A percentile compares a stretch with the other conserved stretches of the same genome.
Conservation (phyloP, 2,329 filamentous ascomycete species). For the Trichoderma asperellum region DNA sequence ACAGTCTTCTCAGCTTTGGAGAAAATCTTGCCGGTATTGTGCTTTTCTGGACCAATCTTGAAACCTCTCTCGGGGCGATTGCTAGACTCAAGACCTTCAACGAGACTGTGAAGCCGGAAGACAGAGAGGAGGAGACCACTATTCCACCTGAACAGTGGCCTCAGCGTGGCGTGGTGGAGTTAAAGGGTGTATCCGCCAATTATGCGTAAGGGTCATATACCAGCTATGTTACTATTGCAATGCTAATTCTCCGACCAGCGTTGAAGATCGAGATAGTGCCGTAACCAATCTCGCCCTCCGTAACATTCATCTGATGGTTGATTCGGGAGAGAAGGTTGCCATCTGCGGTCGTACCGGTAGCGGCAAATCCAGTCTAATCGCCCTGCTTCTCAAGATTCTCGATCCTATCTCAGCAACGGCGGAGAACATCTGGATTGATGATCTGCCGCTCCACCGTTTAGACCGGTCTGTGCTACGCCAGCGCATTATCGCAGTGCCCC, state of each 20-base stretch:
- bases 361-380: slow-evolving; percentile 50
- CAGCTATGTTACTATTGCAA: background rate
- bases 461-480: slow-evolving; percentile 49
- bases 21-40: slow-evolving; percentile 24
- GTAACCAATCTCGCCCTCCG: slow-evolving; percentile 34
- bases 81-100: slow-evolving; percentile 35
- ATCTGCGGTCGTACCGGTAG: slow-evolving; percentile 46
- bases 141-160: slow-evolving; percentile 39
- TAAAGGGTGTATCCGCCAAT: slow-evolving; percentile 41
- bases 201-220: slow-evolving; percentile 35
- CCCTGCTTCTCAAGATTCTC: slow-evolving; percentile 47
- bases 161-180: slow-evolving; percentile 36
- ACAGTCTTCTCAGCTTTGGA: slow-evolving; percentile 25
- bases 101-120: slow-evolving; percentile 21
- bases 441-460: slow-evolving; percentile 42
- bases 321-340: slow-evolving; percentile 41
- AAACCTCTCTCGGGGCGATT: slow-evolving; percentile 35
- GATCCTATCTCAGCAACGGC: slow-evolving; percentile 41
- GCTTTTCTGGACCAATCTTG: slow-evolving; percentile 26
- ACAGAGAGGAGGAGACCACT: background rate
- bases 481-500: slow-evolving; percentile 56
- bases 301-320: slow-evolving; percentile 38
- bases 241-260: background rate
- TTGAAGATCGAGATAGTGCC: background rate
- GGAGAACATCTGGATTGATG: slow-evolving; percentile 49